Evolutionary conservation across 208 protist species (phyloP).

Genomic region (Acanthamoeba quina): DNA sequence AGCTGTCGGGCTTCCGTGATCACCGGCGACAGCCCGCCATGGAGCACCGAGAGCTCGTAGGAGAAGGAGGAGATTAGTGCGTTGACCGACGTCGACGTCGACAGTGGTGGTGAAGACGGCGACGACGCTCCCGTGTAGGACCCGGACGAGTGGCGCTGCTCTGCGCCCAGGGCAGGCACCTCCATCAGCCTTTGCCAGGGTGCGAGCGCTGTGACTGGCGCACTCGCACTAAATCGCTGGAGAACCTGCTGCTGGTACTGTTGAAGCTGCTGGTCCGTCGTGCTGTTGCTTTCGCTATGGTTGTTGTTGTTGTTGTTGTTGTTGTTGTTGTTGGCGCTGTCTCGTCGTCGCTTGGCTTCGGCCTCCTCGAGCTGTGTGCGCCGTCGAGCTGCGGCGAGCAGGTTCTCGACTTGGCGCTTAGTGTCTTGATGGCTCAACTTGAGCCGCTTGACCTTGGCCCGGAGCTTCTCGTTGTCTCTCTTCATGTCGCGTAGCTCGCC

Average conservation of each 20-base stretch:
- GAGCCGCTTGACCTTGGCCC: conserved; percentile 7
- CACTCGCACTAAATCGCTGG: not conserved
- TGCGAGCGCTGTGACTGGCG: not conserved
- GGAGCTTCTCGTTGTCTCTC: not conserved
- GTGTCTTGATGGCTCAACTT: not conserved
- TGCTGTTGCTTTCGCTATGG: not conserved
- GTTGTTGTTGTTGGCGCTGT: not conserved
- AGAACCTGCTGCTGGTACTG: not conserved
- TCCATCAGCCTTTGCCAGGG: not conserved
- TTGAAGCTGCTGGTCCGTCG: not conserved
- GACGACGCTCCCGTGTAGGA: not conserved
- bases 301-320: not conserved
- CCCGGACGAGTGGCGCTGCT: too few species aligned
- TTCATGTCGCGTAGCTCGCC: not conserved
- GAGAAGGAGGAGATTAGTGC: not conserved
- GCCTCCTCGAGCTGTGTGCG: not conserved
- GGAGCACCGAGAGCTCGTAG: not conserved
- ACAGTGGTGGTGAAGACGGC: not conserved
- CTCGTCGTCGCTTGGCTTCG: not conserved
- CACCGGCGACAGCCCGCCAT: not conserved
- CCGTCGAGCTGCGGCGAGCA: not conserved
- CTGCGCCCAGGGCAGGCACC: not conserved
- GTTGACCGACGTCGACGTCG: too few species aligned
- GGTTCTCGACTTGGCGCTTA: not conserved
- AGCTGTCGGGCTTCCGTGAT: not conserved